These are phyloP conservation scores for Leccinum rimulosum DNA, from an alignment of 768 basidiomycete species.

Conservation along the genomic window DNA sequence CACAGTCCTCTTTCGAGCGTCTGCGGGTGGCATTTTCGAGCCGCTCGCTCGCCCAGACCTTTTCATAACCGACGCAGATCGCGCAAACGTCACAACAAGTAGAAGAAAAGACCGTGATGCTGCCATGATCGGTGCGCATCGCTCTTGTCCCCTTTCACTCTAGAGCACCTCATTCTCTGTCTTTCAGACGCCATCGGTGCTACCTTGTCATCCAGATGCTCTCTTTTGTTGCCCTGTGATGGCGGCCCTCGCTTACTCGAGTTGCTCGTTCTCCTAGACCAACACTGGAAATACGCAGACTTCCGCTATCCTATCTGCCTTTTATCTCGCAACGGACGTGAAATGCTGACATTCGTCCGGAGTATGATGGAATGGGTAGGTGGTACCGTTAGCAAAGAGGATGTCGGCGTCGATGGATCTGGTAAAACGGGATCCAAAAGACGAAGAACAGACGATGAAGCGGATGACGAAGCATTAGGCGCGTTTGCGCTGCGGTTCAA, in stretches of 20 bases:
- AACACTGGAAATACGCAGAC: slow-evolving; percentile 92
- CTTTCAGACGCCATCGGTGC: slow-evolving; percentile 79
- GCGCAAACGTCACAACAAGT: slow-evolving; percentile 78
- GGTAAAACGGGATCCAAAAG: slow-evolving; percentile 50
- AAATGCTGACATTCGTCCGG: slow-evolving; percentile 90
- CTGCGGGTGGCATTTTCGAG: slow-evolving; percentile 79
- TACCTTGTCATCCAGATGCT: slow-evolving; percentile 76
- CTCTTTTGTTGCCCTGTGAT: slow-evolving; percentile 89
- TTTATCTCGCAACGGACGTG: slow-evolving; percentile 84
- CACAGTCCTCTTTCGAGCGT: slow-evolving; percentile 76
- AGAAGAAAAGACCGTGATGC: slow-evolving; percentile 89
- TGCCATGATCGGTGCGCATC: slow-evolving; percentile 71
- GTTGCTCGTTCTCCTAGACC: slow-evolving; percentile 91
- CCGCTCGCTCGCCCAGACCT: slow-evolving; percentile 87
- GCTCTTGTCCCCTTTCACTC: not conserved
- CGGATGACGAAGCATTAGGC: slow-evolving; percentile 79
- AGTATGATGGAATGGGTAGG: slow-evolving; percentile 99
- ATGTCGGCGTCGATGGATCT: slow-evolving; percentile 76
- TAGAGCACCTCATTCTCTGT: not conserved
- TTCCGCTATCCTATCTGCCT: slow-evolving; percentile 89
- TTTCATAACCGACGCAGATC: slow-evolving; percentile 89
- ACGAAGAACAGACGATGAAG: slow-evolving; percentile 64
- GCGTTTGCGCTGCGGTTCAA: slow-evolving; percentile 86
- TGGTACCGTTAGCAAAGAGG: slow-evolving; percentile 90
- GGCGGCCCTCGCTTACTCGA: slow-evolving; percentile 94